A percentile compares a stretch with the other conserved stretches of the same genome.
These are phyloP conservation scores for Juncus effusus DNA, from an alignment of 176 grass and related monocot species.

Conservation along the genomic window DNA sequence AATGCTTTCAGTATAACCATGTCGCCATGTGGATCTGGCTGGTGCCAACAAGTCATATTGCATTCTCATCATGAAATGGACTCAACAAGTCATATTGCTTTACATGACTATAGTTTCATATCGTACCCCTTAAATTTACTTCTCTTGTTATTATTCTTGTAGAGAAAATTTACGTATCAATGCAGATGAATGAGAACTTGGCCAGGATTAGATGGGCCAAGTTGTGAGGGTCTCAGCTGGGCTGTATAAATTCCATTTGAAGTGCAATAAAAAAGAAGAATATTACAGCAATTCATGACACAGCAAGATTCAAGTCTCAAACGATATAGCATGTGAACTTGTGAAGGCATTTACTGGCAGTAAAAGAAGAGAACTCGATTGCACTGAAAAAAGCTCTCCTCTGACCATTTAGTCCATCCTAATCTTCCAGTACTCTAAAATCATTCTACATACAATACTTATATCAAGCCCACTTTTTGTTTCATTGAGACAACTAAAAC, in stretches of 20 bases:
- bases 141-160: too few species aligned
- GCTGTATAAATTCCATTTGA: conserved; percentile 1
- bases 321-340: conserved; percentile 6
- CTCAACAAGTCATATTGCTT: too few species aligned
- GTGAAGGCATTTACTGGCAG: conserved; percentile 30
- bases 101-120: too few species aligned
- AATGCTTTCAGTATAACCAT: too few species aligned
- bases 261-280: neutral
- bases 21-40: too few species aligned
- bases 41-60: too few species aligned
- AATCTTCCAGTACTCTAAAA: neutral
- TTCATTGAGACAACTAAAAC: too few species aligned
- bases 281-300: neutral
- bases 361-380: conserved; percentile 24
- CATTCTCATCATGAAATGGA: too few species aligned
- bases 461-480: too few species aligned
- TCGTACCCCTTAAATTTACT: too few species aligned
- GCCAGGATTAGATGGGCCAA: neutral
- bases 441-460: neutral
- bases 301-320: neutral
- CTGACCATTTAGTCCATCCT: conserved; percentile 1
- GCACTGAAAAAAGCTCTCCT: conserved; percentile 26
- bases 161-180: too few species aligned
- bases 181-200: too few species aligned
- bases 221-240: neutral